Conservation (phyloP, 139 green algal species). For the Closterium sp. region DNA sequence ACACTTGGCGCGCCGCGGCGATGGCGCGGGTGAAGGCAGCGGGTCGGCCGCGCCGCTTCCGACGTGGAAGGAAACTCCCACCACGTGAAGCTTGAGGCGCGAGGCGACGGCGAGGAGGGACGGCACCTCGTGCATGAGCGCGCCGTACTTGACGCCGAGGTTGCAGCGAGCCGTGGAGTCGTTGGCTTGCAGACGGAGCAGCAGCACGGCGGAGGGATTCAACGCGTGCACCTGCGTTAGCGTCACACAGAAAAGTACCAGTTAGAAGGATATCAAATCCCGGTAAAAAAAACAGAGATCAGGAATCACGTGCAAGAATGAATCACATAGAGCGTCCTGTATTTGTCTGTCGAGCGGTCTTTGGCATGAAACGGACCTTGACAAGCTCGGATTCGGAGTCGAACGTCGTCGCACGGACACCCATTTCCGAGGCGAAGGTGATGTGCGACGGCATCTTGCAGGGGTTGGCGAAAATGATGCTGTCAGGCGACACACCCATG, state of each 20-base stretch:
- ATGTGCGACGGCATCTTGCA: conserved; percentile 90
- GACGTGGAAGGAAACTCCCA: conserved; percentile 97
- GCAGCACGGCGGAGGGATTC: conserved; percentile 66
- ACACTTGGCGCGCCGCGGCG: conserved; percentile 63
- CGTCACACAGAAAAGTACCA: too few species aligned
- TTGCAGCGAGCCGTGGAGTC: conserved; percentile 72
- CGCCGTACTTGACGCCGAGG: conserved; percentile 88
- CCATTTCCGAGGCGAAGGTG: conserved; percentile 49
- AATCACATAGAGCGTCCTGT: background rate
- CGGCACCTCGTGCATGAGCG: conserved; percentile 64
- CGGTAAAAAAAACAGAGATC: too few species aligned
- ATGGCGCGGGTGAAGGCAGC: conserved; percentile 77
- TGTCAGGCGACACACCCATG: conserved; percentile 71
- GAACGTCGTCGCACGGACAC: conserved; percentile 85
- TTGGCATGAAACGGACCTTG: conserved; percentile 69
- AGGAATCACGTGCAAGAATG: too few species aligned
- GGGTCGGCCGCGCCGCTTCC: conserved; percentile 71
- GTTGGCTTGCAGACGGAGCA: conserved; percentile 87
- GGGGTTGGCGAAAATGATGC: conserved; percentile 93
- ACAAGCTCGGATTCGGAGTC: conserved; percentile 87
- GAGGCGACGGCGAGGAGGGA: conserved; percentile 63
- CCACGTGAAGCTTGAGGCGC: conserved; percentile 69
- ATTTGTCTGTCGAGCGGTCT: background rate
- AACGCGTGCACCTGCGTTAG: conserved; percentile 20
- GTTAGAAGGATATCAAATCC: background rate